Evolutionary conservation across 2,329 filamentous ascomycete genomes (phyloP).

Genomic region (Meredithiella fracta): DNA sequence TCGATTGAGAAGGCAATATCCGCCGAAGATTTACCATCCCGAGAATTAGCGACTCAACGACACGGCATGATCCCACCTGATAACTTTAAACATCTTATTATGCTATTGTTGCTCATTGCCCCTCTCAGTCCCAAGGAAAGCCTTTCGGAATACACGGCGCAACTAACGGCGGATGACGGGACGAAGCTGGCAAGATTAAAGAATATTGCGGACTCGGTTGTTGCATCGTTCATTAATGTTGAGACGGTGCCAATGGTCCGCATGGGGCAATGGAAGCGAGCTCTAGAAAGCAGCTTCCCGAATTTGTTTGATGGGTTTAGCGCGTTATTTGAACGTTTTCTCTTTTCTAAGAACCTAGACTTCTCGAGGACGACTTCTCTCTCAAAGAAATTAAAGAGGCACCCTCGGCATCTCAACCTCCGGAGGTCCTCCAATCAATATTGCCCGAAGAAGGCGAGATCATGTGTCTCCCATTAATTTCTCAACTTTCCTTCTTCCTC

Average conservation of each 20-base stretch:
- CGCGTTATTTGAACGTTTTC: constrained; percentile 56
- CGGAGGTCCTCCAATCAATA: constrained; percentile 28
- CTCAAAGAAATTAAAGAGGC: background rate
- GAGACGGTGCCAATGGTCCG: constrained; percentile 48
- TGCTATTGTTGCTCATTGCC: constrained; percentile 51
- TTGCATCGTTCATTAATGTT: constrained; percentile 48
- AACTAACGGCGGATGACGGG: constrained; percentile 32
- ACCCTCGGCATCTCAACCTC: background rate
- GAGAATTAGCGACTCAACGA: constrained; percentile 24
- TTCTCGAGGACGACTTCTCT: constrained; percentile 32
- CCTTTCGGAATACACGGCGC: constrained; percentile 41
- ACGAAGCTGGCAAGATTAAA: constrained; percentile 36
- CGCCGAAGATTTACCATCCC: constrained; percentile 25
- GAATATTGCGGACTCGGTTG: constrained; percentile 44
- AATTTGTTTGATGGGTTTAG: constrained; percentile 52
- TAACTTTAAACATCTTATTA: constrained; percentile 53
- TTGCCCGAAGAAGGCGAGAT: constrained; percentile 41
- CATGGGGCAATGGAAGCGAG: constrained; percentile 42
- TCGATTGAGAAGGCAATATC: constrained; percentile 46
- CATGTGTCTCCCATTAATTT: constrained; percentile 45
- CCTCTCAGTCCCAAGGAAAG: constrained; percentile 49
- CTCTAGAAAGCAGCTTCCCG: constrained; percentile 44
- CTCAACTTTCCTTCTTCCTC: constrained; percentile 59
- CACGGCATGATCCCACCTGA: constrained; percentile 58
- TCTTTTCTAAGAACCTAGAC: constrained; percentile 57